phyloP scores from a whole-genome alignment of 2,329 filamentous ascomycete genomes.

The Incumbomyces delicatus region DNA sequence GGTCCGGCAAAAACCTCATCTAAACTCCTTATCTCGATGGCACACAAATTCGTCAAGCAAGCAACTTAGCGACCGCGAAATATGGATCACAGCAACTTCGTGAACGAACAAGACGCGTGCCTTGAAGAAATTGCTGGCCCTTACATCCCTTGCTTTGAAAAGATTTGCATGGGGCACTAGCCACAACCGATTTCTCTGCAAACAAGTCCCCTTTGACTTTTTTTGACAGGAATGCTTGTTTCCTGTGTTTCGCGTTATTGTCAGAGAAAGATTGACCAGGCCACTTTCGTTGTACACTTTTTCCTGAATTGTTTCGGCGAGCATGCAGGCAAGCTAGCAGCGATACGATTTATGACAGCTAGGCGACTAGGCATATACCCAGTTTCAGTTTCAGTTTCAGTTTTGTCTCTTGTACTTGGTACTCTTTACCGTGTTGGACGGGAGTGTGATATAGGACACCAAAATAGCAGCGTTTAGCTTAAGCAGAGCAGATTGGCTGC shows the following conservation, averaged over 20 bases:
- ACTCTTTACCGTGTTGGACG: not conserved
- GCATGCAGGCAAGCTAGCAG: conserved; percentile 5
- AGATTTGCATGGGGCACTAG: no score
- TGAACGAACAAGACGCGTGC: no score
- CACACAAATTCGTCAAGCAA: no score
- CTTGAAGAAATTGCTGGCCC: no score
- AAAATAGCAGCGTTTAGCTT: no score
- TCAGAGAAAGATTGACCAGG: not conserved
- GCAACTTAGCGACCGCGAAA: no score
- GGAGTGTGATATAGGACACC: no score
- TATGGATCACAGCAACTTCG: no score
- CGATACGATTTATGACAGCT: conserved; percentile 7
- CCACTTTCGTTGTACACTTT: not conserved
- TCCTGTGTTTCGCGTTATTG: not conserved
- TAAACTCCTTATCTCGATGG: not conserved
- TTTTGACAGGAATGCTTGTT: not conserved
- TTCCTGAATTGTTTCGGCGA: not conserved
- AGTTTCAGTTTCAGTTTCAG: not conserved
- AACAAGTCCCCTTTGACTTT: no score
- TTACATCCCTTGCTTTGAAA: not conserved
- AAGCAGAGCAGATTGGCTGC: no score
- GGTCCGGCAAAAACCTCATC: not conserved
- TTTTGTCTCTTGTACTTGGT: not conserved
- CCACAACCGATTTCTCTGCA: no score
- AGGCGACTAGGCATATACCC: conserved; percentile 5